Percentiles rank a stretch among this genome's conserved stretches.
These are phyloP conservation scores for Pichia heedii DNA, from an alignment of 805 yeast species.

Conservation along the genomic window DNA sequence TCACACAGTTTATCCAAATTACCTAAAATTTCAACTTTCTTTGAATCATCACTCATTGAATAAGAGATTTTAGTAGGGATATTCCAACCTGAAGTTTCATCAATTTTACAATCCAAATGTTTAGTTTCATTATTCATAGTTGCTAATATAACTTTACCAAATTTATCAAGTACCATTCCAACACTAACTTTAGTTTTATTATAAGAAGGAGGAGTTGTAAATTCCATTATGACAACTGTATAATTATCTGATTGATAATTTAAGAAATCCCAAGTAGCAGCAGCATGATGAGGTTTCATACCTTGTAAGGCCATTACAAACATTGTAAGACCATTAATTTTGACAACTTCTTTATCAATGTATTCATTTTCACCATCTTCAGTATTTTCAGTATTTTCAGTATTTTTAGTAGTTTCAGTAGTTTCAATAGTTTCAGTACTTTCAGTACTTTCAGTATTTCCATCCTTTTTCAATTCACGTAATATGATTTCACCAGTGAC, in stretches of 20 bases:
- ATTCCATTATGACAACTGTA: conserved; percentile 86
- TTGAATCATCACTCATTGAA: conserved; percentile 31
- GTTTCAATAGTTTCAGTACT: conserved; percentile 9
- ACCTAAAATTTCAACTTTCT: conserved; percentile 50
- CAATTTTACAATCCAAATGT: conserved; percentile 48
- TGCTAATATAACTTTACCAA: conserved; percentile 49
- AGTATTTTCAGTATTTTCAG: conserved; percentile 12
- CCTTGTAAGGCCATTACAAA: conserved; percentile 96
- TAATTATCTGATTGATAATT: conserved; percentile 73
- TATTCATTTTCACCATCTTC: conserved; percentile 9
- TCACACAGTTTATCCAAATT: conserved; percentile 57
- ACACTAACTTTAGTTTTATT: conserved; percentile 72
- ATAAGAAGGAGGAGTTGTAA: conserved; percentile 87
- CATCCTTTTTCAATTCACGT: conserved; percentile 23
- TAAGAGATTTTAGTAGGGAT: conserved; percentile 66
- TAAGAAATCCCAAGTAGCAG: conserved; percentile 91
- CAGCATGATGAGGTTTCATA: conserved; percentile 99
- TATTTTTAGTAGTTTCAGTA: too few relatives aligned
- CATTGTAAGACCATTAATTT: conserved; percentile 51
- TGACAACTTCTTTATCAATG: conserved; percentile 7
- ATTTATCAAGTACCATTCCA: conserved; percentile 62
- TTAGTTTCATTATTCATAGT: conserved; percentile 57
- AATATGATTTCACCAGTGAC: conserved; percentile 57
- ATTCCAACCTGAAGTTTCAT: conserved; percentile 88
- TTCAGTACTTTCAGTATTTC: conserved; percentile 12